Base-by-base conservation (phyloP, 345 rosid species). In the Anacardium occidentale region DNA sequence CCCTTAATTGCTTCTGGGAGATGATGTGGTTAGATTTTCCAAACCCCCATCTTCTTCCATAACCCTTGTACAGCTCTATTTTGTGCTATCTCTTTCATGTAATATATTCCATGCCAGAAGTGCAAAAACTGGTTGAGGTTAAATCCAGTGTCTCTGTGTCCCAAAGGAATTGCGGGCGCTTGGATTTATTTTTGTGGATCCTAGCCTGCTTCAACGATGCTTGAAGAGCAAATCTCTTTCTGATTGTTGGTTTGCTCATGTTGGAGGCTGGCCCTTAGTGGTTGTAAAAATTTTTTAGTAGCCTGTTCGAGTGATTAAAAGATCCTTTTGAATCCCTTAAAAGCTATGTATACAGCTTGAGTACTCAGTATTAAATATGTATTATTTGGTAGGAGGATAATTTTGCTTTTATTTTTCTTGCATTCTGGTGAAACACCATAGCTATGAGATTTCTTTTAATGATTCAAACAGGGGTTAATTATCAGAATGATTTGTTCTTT, bases 101-200 rank as follows among this genome's bases (percentile, higher is more conserved):
- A 2, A 29, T n/a, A 1, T 29, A 29, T 29, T 3, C 3, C 32
- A 29, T 29, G 32, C 32, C 32, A 29, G 32, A 29, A 29, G 32
- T 29, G 32, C 32, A 29, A 29, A 29, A 29, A 29, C 32, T 1
- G 3, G 32, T 29, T 1, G 32, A 29, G 32, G 32, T 29, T 29
- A 29, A 29, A n/a, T 51, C 32, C 32, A 66, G 62, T 48, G 7
- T 15, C 11, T 18, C 20, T 69, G 52, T 70, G 55, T 50, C 54
- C 42, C 10, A 48, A 18, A 68, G 70, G 70, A 77, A 59, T 66
- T 74, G 77, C 81, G 73, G 88, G 85, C 77, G 24, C 47, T 53
- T 52, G 88, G 83, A 75, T 80, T 77, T 77, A 15, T 50, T 86
- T 88, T 86, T 83, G 68, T 22, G 76, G 77, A 74, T 83, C 85